phyloP scores from a whole-genome alignment of 768 basidiomycete species.

The Termitomyces sp. region DNA sequence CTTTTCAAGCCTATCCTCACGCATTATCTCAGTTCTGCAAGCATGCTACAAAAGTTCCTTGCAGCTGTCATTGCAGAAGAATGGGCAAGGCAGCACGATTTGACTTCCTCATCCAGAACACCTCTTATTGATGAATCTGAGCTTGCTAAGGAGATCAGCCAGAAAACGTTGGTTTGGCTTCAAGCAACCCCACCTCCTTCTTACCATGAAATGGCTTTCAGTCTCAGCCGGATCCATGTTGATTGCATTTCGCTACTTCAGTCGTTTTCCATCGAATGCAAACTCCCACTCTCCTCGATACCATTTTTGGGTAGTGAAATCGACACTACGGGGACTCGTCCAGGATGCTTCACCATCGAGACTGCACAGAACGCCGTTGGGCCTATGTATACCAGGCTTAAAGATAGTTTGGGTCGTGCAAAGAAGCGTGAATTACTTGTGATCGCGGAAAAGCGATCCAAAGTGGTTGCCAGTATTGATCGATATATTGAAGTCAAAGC shows the following conservation, averaged over 20 bases:
- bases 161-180: slow-evolving; percentile 69
- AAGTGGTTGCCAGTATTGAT: slow-evolving; percentile 69
- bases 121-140: slow-evolving; percentile 55
- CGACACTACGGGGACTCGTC: slow-evolving; percentile 65
- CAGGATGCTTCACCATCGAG: slow-evolving; percentile 74
- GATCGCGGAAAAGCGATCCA: slow-evolving; percentile 74
- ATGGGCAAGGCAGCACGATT: slow-evolving; percentile 72
- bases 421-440: slow-evolving; percentile 74
- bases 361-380: slow-evolving; percentile 74
- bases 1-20: slow-evolving; percentile 72
- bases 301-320: slow-evolving; percentile 77
- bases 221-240: slow-evolving; percentile 73
- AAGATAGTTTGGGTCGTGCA: slow-evolving; percentile 69
- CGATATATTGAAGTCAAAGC: slow-evolving; percentile 80
- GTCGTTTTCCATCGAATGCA: slow-evolving; percentile 84
- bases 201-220: slow-evolving; percentile 89
- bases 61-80: slow-evolving; percentile 87
- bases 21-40: slow-evolving; percentile 82
- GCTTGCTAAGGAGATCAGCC: slow-evolving; percentile 66
- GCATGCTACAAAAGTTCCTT: slow-evolving; percentile 89
- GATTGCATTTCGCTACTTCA: slow-evolving; percentile 83
- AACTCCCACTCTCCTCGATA: slow-evolving; percentile 75
- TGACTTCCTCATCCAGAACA: slow-evolving; percentile 23
- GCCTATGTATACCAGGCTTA: slow-evolving; percentile 69
- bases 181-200: slow-evolving; percentile 73